Conservation (phyloP, 805 yeast genomes). For the Wickerhamomyces ciferrii region DNA sequence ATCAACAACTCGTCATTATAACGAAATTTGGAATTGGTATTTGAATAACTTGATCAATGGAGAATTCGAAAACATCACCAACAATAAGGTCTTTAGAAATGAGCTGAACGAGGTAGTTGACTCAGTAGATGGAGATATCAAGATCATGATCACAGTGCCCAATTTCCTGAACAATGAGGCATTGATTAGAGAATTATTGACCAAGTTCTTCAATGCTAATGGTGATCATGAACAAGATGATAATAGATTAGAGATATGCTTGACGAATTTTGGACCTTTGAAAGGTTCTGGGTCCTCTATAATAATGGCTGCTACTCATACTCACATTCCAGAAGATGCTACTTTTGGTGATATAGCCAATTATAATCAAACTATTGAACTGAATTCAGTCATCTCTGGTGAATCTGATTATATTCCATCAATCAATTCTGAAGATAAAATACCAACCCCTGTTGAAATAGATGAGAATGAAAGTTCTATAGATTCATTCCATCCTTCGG, state of each 20-base stretch:
- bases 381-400: conserved; percentile 9
- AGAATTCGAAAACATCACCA: conserved; percentile 11
- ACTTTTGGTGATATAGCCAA: not conserved
- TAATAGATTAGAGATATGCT: not conserved
- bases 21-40: conserved; percentile 21
- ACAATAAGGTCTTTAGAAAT: conserved; percentile 6
- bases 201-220: not conserved
- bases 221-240: not conserved
- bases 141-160: not conserved
- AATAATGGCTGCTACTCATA: not conserved
- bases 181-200: not conserved
- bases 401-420: conserved; percentile 14
- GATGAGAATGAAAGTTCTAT: conserved; percentile 1
- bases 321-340: not conserved
- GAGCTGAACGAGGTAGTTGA: conserved; percentile 9
- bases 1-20: conserved; percentile 3
- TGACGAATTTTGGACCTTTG: not conserved
- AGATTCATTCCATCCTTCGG: conserved; percentile 3
- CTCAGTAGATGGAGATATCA: not conserved
- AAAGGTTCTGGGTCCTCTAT: not conserved
- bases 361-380: conserved; percentile 1
- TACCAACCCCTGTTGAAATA: not conserved
- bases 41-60: conserved; percentile 11
- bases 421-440: not conserved
- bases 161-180: not conserved